phyloP scores from a whole-genome alignment of 2,329 filamentous ascomycete genomes.

The Aspergillus fijiensis region DNA sequence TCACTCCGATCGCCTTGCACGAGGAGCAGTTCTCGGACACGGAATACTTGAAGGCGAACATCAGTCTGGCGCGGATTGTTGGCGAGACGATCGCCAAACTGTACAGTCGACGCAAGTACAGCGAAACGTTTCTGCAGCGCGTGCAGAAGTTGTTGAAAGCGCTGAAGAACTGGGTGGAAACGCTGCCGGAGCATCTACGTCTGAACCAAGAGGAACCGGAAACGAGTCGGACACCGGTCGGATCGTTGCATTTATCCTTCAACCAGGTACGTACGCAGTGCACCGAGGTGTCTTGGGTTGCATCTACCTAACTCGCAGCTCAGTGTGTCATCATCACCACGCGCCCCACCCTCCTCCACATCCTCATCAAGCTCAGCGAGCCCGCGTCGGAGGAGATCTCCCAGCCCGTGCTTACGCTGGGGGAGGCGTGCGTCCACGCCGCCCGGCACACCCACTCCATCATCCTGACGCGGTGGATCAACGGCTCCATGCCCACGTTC shows the following conservation, averaged over 20 bases:
- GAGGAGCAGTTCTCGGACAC: constrained; percentile 40
- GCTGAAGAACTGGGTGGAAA: constrained; percentile 41
- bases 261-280: constrained; percentile 24
- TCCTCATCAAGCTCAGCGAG: constrained; percentile 37
- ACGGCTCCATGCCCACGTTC: constrained; percentile 39
- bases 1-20: constrained; percentile 31
- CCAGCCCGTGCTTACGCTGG: constrained; percentile 37
- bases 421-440: constrained; percentile 41
- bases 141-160: constrained; percentile 43
- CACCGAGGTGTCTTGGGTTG: too few species aligned
- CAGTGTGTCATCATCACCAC: constrained; percentile 43
- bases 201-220: constrained; percentile 34
- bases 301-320: neutral
- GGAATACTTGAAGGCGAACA: constrained; percentile 39
- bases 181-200: constrained; percentile 36
- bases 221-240: constrained; percentile 33
- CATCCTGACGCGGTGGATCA: constrained; percentile 40
- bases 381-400: constrained; percentile 30
- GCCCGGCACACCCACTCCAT: constrained; percentile 39
- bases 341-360: constrained; percentile 40
- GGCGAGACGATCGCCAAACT: constrained; percentile 37
- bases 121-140: constrained; percentile 39
- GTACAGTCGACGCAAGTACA: constrained; percentile 38
- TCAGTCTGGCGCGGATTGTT: constrained; percentile 39
- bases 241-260: constrained; percentile 40